Evolutionary conservation across 2,329 filamentous ascomycete genomes (phyloP).

Genomic region (Colletotrichum incanum): DNA sequence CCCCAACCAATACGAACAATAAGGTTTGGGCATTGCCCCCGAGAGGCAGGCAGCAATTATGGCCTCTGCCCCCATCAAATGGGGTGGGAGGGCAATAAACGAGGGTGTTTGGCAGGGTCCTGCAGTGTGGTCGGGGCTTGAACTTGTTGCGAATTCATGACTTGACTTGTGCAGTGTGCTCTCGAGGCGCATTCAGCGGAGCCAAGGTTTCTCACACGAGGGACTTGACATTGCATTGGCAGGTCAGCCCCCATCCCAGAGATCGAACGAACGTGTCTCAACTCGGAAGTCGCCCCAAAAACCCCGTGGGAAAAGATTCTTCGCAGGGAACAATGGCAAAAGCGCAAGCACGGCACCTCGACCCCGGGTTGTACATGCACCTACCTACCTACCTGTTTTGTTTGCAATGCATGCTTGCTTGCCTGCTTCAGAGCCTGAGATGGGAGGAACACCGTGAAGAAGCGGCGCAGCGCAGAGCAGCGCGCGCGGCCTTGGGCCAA

Average conservation of each 20-base stretch:
- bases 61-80: background rate
- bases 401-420: slow-evolving; percentile 1
- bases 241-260: background rate
- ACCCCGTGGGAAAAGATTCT: background rate
- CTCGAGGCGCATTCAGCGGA: background rate
- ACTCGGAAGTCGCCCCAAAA: background rate
- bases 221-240: background rate
- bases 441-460: background rate
- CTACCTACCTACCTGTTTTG: too few relatives aligned
- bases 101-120: background rate
- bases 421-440: background rate
- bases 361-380: background rate
- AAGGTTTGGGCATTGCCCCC: background rate
- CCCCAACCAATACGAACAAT: background rate
- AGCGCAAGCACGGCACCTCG: background rate
- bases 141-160: background rate
- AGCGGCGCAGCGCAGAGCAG: background rate
- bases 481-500: background rate
- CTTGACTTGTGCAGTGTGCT: background rate
- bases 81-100: background rate
- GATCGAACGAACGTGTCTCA: slow-evolving; percentile 3
- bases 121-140: background rate
- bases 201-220: background rate
- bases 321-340: background rate
- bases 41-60: background rate